Conservation (phyloP, 306 rosid species). For the Ormosia emarginata region DNA sequence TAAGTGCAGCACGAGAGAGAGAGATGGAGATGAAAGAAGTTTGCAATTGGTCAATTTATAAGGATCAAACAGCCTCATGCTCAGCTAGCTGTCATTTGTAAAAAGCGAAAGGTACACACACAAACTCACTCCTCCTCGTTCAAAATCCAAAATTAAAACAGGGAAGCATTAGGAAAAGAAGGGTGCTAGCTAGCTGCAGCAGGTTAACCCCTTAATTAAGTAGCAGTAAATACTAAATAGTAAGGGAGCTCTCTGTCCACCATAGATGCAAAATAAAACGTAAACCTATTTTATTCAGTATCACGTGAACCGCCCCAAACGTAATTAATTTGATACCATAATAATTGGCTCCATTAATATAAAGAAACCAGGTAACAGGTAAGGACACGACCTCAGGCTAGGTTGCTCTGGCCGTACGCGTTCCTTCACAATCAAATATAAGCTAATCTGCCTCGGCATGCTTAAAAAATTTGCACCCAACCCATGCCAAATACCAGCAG, state of each 20-base stretch:
- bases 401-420: neutral
- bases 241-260: neutral
- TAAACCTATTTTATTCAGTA: neutral
- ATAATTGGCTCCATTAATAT: slow-evolving; percentile 26
- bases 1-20: neutral
- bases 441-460: neutral
- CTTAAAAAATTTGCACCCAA: neutral
- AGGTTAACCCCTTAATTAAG: neutral
- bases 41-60: slow-evolving; percentile 15
- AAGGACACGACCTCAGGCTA: neutral
- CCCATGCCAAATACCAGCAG: neutral
- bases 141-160: neutral
- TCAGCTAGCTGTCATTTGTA: slow-evolving; percentile 4
- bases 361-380: neutral
- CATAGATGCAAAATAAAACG: neutral
- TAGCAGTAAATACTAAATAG: neutral
- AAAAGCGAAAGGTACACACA: neutral
- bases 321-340: slow-evolving; percentile 11
- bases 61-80: neutral
- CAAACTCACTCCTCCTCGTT: neutral
- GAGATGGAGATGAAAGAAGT: neutral
- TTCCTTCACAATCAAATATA: neutral
- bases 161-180: neutral
- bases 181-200: neutral
- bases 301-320: slow-evolving; percentile 26